These are phyloP conservation scores for Flaveria brownii DNA, from an alignment of 129 eudicot species.

Conservation along the genomic window DNA sequence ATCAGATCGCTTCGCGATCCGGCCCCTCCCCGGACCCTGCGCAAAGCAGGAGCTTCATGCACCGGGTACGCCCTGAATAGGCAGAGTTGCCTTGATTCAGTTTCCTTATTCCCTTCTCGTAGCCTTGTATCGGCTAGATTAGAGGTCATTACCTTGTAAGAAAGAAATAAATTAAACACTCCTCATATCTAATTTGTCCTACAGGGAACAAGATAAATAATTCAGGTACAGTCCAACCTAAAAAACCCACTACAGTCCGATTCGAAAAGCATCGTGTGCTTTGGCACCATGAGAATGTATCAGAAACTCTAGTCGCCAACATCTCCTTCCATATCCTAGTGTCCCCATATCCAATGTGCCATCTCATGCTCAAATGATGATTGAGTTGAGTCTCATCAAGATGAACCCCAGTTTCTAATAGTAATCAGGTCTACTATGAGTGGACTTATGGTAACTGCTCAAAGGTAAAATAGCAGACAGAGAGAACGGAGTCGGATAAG, in stretches of 20 bases:
- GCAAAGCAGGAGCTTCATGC: no score
- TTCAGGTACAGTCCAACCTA: constrained; percentile 2
- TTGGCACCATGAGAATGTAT: constrained; percentile 3
- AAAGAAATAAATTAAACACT: neutral
- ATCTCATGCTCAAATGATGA: constrained; percentile 18
- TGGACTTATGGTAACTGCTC: constrained; percentile 25
- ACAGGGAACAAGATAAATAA: constrained; percentile 1
- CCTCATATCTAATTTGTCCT: neutral
- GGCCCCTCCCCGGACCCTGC: no score
- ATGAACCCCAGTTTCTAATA: neutral
- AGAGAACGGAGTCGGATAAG: constrained; percentile 5
- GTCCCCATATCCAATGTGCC: neutral
- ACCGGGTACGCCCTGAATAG: no score
- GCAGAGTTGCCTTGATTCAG: neutral
- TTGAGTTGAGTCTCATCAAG: constrained; percentile 5
- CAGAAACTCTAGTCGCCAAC: constrained; percentile 8
- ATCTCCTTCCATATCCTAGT: constrained; percentile 3
- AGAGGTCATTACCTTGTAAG: neutral
- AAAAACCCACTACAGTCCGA: neutral
- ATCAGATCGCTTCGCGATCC: no score
- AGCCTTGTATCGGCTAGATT: neutral
- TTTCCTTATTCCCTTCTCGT: neutral
- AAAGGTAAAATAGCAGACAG: constrained; percentile 1
- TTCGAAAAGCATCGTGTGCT: constrained; percentile 2
- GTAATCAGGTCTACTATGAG: neutral